phyloP scores from a whole-genome alignment of 805 yeast species.

The Candida parachauliodes region DNA sequence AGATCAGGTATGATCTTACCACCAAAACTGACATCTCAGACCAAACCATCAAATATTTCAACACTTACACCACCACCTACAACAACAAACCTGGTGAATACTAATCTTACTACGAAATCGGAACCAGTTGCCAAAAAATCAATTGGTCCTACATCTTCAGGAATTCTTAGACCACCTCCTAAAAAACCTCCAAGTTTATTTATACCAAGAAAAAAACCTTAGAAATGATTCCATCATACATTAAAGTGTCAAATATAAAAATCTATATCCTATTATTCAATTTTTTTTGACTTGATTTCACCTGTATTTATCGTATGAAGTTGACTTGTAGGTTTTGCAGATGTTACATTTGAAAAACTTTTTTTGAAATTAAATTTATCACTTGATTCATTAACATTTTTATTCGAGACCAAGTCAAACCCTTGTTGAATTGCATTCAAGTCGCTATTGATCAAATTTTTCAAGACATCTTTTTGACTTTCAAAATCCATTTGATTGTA shows the following conservation, averaged over 20 bases:
- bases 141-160: constrained; percentile 10
- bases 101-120: background rate
- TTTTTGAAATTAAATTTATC: constrained; percentile 1
- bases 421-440: constrained; percentile 8
- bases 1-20: constrained; percentile 6
- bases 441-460: constrained; percentile 5
- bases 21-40: no score
- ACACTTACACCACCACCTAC: background rate
- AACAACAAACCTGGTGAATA: background rate
- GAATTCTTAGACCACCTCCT: constrained; percentile 8
- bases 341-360: background rate
- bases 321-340: constrained; percentile 8
- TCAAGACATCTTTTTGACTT: no score
- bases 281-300: constrained; percentile 1
- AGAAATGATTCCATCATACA: background rate
- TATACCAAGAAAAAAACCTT: constrained; percentile 7
- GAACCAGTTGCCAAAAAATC: background rate
- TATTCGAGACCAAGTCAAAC: constrained; percentile 2
- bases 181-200: constrained; percentile 6
- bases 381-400: no score
- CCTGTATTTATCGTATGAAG: constrained; percentile 1
- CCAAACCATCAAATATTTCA: no score
- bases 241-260: background rate
- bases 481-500: no score
- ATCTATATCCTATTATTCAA: background rate